Base-by-base conservation (phyloP, 192 early-diverging fungal species). In the Coemansia sp. region DNA sequence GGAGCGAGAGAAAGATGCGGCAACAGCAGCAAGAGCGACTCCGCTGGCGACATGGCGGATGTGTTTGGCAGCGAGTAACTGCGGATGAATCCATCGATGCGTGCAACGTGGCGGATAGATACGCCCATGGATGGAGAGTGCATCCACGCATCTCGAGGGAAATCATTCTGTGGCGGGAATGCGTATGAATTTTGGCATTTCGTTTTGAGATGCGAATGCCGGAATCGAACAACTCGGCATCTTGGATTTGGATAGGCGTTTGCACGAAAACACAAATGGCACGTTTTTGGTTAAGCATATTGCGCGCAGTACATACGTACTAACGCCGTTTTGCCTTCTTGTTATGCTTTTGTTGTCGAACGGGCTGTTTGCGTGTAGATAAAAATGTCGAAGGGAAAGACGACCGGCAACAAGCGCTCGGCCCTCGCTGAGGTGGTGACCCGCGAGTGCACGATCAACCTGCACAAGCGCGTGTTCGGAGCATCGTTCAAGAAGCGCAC, bases 371-470 rank as follows among this genome's bases (percentile, higher is more conserved):
- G 37, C 14, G 9, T n/a, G 26, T 58, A 58, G 50, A 47, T 47
- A 47, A 42, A 70, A 73, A 89, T 90, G 88, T 84, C 82, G 76
- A 89, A 89, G 78, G 81, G 83, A 78, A 83, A 82, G 77, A 47
- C n/a, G n/a, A 48, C 72, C 45, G 60, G 60, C 60, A 84, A 82
- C 77, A 85, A 89, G 85, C 86, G 88, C 70, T 90, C 87, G 51
- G 86, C 87, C 49, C 79, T 89, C 65, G 74, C 83, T 71, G 87
- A 92, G 82, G 93, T 94, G 65, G 88, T 98, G 66, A 94, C 93
- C 65, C 87, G 93, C 70, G 96, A 98, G 68, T 95, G 93, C 89
- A 98, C 96, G 73, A 98, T 98, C 80, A 91, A 98, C 89, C 80
- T 98, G 65, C 94, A 96, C 91, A 94, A 94, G 85, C 82, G 82